Percentiles rank a stretch among this genome's conserved stretches.
Evolutionary conservation across 495 filamentous ascomycete species (phyloP).

Genomic region (Cercophora scortea): DNA sequence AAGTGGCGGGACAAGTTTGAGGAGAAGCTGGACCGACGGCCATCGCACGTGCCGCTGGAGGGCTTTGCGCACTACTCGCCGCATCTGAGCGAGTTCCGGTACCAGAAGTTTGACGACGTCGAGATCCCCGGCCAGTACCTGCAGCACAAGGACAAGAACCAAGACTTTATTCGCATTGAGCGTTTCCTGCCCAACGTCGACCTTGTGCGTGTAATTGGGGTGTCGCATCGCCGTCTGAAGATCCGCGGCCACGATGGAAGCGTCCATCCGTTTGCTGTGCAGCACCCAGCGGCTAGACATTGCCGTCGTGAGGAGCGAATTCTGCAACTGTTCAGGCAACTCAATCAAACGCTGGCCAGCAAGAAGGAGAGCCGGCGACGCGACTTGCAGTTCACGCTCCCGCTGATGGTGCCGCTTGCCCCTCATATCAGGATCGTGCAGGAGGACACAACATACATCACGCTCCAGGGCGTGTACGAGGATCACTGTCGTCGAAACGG

Average conservation of each 20-base stretch:
- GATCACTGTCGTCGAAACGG: conserved; percentile 84
- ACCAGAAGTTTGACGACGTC: conserved; percentile 96
- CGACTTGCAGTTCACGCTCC: conserved; percentile 92
- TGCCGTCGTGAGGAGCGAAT: conserved; percentile 92
- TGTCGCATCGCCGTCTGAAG: conserved; percentile 85
- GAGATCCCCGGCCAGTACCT: conserved; percentile 97
- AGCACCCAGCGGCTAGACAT: conserved; percentile 86
- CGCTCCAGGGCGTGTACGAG: conserved; percentile 88
- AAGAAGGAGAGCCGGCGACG: conserved; percentile 90
- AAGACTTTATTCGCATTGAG: conserved; percentile 94
- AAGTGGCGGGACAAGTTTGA: conserved; percentile 98
- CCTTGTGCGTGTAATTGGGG: conserved; percentile 76
- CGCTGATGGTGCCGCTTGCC: conserved; percentile 87
- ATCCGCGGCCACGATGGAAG: conserved; percentile 98
- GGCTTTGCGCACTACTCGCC: conserved; percentile 56
- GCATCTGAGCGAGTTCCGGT: conserved; percentile 90
- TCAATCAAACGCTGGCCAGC: conserved; percentile 82
- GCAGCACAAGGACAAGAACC: conserved; percentile 94
- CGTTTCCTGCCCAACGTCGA: conserved; percentile 93
- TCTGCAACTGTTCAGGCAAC: conserved; percentile 92
- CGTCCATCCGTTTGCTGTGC: conserved; percentile 87
- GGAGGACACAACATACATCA: conserved; percentile 91
- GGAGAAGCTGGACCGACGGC: conserved; percentile 88
- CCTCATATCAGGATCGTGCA: conserved; percentile 90
- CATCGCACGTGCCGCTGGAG: conserved; percentile 62